A percentile compares a stretch with the other conserved stretches of the same genome.
Evolutionary conservation across 768 basidiomycete genomes (phyloP).

Genomic region (Rhizopogon salebrosus): DNA sequence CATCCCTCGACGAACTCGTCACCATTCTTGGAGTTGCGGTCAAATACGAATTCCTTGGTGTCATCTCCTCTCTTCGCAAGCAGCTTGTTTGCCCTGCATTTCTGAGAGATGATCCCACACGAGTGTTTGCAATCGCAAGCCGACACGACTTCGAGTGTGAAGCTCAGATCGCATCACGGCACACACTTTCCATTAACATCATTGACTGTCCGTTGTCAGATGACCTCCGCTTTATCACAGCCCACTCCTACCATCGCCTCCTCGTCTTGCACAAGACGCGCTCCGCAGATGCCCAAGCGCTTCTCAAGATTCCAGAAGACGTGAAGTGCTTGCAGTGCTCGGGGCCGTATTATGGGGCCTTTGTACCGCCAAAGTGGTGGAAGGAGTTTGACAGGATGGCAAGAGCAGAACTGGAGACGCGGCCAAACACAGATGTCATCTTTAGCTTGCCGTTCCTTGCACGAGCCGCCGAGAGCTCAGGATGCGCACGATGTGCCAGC

Average conservation of each 20-base stretch:
- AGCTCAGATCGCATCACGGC: constrained; percentile 51
- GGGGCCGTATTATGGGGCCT: constrained; percentile 38
- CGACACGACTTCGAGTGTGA: constrained; percentile 62
- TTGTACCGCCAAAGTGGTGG: constrained; percentile 67
- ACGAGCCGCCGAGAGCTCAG: constrained; percentile 41
- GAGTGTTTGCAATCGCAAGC: constrained; percentile 69
- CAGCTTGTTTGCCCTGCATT: constrained; percentile 48
- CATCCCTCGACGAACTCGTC: constrained; percentile 49
- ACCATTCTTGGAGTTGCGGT: constrained; percentile 46
- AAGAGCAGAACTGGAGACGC: constrained; percentile 46
- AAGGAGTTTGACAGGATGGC: constrained; percentile 52
- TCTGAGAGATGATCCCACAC: constrained; percentile 42
- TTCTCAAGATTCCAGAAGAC: constrained; percentile 42
- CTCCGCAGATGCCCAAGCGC: constrained; percentile 39
- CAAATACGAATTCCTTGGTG: constrained; percentile 59
- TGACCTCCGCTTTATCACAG: constrained; percentile 62
- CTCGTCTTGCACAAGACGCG: constrained; percentile 56
- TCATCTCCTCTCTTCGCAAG: constrained; percentile 43
- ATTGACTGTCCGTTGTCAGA: constrained; percentile 54
- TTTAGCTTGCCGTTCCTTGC: constrained; percentile 59
- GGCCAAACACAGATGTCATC: constrained; percentile 55
- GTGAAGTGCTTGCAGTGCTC: constrained; percentile 70
- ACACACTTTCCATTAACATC: constrained; percentile 50
- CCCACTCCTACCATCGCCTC: constrained; percentile 63
- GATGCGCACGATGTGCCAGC: constrained; percentile 59